These are phyloP conservation scores for Apiospora rasikravindrae DNA, from an alignment of 2,329 filamentous ascomycete species.

Conservation along the genomic window DNA sequence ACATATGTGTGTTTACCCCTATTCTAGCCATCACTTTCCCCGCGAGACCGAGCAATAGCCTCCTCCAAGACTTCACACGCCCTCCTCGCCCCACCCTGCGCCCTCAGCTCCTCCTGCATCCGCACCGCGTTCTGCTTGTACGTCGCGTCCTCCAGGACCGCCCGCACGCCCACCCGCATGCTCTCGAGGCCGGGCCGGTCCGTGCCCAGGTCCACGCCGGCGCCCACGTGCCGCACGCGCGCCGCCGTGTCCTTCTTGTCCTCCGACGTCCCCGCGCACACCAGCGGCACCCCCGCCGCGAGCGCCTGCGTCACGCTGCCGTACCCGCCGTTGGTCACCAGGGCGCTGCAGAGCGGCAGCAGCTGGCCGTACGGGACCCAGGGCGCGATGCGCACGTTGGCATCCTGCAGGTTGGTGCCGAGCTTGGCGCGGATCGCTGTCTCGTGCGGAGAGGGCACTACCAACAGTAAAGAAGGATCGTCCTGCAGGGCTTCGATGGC, in stretches of 20 bases:
- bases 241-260: constrained; percentile 19
- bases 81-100: neutral
- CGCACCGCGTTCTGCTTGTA: neutral
- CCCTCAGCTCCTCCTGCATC: neutral
- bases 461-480: neutral
- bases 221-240: constrained; percentile 9
- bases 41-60: neutral
- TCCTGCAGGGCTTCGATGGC: constrained; percentile 8
- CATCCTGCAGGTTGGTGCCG: too few relatives aligned
- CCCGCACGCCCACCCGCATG: neutral
- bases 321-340: constrained; percentile 19
- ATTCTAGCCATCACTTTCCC: neutral
- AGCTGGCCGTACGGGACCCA: constrained; percentile 16
- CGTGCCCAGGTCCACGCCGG: constrained; percentile 13
- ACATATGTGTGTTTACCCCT: neutral
- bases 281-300: constrained; percentile 15
- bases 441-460: constrained; percentile 12
- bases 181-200: neutral
- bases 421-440: neutral
- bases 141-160: neutral
- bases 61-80: neutral
- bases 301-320: constrained; percentile 19
- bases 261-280: constrained; percentile 16
- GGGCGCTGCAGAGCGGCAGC: constrained; percentile 11
- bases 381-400: constrained; percentile 11